Evolutionary conservation across 495 filamentous ascomycete species (phyloP).

Genomic region (Penicillium pulvis): DNA sequence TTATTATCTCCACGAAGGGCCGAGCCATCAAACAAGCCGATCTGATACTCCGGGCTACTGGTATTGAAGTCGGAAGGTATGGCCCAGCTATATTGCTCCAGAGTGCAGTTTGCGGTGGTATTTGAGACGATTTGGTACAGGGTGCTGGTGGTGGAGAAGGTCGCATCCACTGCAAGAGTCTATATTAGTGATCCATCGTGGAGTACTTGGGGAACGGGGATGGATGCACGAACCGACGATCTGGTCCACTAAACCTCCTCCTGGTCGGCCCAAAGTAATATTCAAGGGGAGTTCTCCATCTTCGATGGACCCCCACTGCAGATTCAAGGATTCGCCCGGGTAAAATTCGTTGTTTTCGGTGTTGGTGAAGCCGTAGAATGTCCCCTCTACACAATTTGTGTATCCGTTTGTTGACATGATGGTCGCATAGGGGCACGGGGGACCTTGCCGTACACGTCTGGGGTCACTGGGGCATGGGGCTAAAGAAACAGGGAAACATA

Average conservation of each 20-base stretch:
- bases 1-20: slow-evolving; percentile 2
- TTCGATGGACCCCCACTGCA: slow-evolving; percentile 8
- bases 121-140: slow-evolving; percentile 7
- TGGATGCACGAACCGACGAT: slow-evolving; percentile 1
- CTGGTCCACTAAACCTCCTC: slow-evolving; percentile 4
- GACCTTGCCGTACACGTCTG: not conserved
- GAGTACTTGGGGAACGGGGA: not conserved
- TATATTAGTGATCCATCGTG: not conserved
- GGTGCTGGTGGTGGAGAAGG: slow-evolving; percentile 2
- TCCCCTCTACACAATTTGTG: slow-evolving; percentile 2
- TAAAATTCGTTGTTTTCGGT: slow-evolving; percentile 8
- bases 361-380: slow-evolving; percentile 10
- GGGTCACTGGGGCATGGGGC: not conserved
- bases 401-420: slow-evolving; percentile 10
- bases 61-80: slow-evolving; percentile 14
- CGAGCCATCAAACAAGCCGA: slow-evolving; percentile 7
- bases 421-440: not conserved
- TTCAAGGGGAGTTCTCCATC: slow-evolving; percentile 6
- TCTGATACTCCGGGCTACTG: slow-evolving; percentile 4
- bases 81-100: slow-evolving; percentile 12
- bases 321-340: slow-evolving; percentile 3
- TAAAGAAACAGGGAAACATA: not conserved
- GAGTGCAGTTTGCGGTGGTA: slow-evolving; percentile 9
- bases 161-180: not conserved
- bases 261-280: slow-evolving; percentile 5